Evolutionary conservation across 805 yeast genomes (phyloP).

Genomic region (Yarrowia divulgata): DNA sequence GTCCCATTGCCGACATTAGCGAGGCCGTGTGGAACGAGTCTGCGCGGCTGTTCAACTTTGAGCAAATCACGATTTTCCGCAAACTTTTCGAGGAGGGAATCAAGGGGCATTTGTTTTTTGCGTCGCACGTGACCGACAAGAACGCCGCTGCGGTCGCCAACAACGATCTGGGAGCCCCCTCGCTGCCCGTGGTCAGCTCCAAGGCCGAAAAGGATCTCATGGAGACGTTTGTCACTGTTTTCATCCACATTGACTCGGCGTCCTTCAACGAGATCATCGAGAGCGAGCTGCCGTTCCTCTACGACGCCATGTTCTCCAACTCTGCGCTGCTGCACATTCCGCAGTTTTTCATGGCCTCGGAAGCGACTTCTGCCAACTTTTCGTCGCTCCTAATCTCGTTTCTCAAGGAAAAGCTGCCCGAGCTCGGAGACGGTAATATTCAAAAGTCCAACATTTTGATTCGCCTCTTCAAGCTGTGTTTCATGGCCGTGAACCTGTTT

Average conservation of each 20-base stretch:
- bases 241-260: constrained; percentile 92
- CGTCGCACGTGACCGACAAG: constrained; percentile 53
- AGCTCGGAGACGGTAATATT: constrained; percentile 80
- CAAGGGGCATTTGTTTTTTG: constrained; percentile 78
- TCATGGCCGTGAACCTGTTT: constrained; percentile 93
- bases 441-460: constrained; percentile 81
- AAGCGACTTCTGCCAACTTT: constrained; percentile 91
- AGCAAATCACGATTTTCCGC: constrained; percentile 80
- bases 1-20: constrained; percentile 57
- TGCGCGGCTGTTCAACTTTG: constrained; percentile 81
- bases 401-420: constrained; percentile 72
- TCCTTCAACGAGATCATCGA: constrained; percentile 92
- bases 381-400: constrained; percentile 83
- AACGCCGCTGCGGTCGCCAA: constrained; percentile 46
- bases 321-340: constrained; percentile 89
- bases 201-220: constrained; percentile 94
- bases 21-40: constrained; percentile 79
- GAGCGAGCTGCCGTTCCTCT: constrained; percentile 77
- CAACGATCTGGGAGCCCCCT: constrained; percentile 62
- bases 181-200: constrained; percentile 82
- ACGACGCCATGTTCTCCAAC: constrained; percentile 78
- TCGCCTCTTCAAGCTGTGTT: constrained; percentile 86
- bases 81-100: constrained; percentile 85
- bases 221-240: constrained; percentile 94
- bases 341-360: constrained; percentile 92